These are phyloP conservation scores for Conticribra weissflogii DNA, from an alignment of 108 stramenopile genomes.

Conservation along the genomic window DNA sequence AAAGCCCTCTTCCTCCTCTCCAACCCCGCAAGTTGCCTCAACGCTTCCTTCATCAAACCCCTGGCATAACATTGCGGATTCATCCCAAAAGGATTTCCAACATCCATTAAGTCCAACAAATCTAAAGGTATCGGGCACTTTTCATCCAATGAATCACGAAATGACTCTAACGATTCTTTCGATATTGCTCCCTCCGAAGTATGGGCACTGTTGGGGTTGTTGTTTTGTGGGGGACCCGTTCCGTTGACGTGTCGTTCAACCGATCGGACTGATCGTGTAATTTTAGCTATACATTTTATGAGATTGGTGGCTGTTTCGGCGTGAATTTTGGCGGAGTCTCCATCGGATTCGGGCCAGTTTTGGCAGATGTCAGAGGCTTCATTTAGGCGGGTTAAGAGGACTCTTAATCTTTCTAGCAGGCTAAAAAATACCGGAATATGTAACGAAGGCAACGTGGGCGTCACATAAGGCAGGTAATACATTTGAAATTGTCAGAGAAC, in stretches of 20 bases:
- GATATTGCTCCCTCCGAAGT: conserved; percentile 33
- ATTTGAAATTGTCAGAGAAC: no score
- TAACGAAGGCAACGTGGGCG: no score
- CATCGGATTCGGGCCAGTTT: conserved; percentile 69
- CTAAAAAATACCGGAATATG: no score
- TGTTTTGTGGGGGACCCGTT: conserved; percentile 9
- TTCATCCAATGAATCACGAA: conserved; percentile 57
- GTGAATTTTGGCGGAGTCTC: conserved; percentile 70
- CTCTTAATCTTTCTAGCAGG: conserved; percentile 71
- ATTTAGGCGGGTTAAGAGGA: conserved; percentile 59
- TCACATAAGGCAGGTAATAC: no score
- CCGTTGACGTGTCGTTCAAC: conserved; percentile 69
- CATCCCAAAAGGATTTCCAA: conserved; percentile 55
- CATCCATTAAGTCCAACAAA: conserved; percentile 81
- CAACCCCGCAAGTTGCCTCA: conserved; percentile 76
- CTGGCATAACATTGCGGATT: conserved; percentile 85
- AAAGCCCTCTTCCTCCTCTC: conserved; percentile 75
- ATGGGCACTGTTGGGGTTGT: no score
- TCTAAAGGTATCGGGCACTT: conserved; percentile 75
- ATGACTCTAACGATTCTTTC: conserved; percentile 23
- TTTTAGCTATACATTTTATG: conserved; percentile 56
- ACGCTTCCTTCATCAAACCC: conserved; percentile 67
- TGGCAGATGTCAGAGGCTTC: conserved; percentile 66
- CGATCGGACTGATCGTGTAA: conserved; percentile 47
- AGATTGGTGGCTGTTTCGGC: conserved; percentile 67